Percentiles rank a stretch among this genome's conserved stretches.
These are phyloP conservation scores for Sanghuangporus baumii DNA, from an alignment of 1,284 basidiomycete genomes.

Conservation along the genomic window DNA sequence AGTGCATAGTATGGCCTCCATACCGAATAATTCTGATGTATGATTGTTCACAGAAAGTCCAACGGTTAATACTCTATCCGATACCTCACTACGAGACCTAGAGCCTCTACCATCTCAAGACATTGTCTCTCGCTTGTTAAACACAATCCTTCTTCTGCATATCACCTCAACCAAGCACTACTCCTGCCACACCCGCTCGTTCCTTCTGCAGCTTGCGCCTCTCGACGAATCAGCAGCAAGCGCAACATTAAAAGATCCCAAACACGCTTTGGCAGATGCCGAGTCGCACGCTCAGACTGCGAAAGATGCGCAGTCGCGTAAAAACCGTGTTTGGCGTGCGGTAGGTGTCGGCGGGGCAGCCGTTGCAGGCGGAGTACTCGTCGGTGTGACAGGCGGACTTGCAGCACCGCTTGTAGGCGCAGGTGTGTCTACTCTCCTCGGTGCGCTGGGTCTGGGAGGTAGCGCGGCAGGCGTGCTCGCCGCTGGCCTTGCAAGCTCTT, in stretches of 20 bases:
- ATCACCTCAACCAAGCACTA: conserved; percentile 45
- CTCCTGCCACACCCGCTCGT: conserved; percentile 47
- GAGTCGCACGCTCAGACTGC: conserved; percentile 35
- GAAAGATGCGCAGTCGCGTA: conserved; percentile 27
- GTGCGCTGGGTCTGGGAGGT: conserved; percentile 49
- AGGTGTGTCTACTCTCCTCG: conserved; percentile 42
- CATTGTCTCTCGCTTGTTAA: conserved; percentile 35
- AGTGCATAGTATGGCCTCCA: conserved; percentile 26
- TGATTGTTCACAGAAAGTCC: conserved; percentile 32
- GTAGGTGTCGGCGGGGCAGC: conserved; percentile 50
- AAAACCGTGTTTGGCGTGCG: conserved; percentile 38
- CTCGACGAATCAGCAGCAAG: conserved; percentile 43
- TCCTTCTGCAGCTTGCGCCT: conserved; percentile 36
- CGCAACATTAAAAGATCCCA: conserved; percentile 44
- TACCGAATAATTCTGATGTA: background rate
- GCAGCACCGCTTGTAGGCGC: conserved; percentile 57
- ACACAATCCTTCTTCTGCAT: conserved; percentile 46
- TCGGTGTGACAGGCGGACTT: conserved; percentile 52
- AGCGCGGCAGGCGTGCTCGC: conserved; percentile 48
- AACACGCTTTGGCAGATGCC: conserved; percentile 39
- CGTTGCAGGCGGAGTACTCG: conserved; percentile 48
- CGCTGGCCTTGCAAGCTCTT: conserved; percentile 49
- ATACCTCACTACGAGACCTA: conserved; percentile 41
- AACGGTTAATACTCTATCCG: conserved; percentile 34
- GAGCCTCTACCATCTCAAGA: conserved; percentile 34